Evolutionary conservation across 2,329 filamentous ascomycete species (phyloP).

Genomic region (Beauveria medogensis): DNA sequence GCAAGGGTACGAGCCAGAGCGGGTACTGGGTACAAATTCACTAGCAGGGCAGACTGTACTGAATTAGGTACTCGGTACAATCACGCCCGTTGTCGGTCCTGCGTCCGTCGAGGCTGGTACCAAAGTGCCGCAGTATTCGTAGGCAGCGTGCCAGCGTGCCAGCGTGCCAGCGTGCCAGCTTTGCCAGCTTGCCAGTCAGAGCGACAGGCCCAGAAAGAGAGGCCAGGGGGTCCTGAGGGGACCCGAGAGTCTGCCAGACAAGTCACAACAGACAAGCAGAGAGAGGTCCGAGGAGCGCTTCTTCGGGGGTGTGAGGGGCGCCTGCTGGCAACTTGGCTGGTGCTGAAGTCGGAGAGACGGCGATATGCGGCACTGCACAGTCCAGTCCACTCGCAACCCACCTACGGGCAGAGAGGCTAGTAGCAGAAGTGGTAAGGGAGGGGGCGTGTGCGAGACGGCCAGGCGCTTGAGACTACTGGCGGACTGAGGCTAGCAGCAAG

Average conservation of each 20-base stretch:
- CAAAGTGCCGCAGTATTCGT: neutral
- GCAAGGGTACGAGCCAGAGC: neutral
- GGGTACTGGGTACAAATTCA: neutral
- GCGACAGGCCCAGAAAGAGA: too few species aligned
- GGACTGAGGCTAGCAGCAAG: too few species aligned
- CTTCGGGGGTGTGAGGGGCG: slow-evolving; percentile 5
- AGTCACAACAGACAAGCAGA: neutral
- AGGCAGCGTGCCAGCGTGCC: too few species aligned
- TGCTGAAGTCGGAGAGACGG: neutral
- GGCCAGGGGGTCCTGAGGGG: neutral
- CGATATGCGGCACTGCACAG: slow-evolving; percentile 4
- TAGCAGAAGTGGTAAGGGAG: neutral
- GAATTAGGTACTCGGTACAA: neutral
- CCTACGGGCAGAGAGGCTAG: neutral
- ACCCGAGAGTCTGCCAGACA: neutral
- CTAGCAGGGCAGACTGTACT: too few species aligned
- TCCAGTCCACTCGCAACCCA: slow-evolving; percentile 1
- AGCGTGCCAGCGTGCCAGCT: neutral
- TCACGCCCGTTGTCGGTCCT: neutral
- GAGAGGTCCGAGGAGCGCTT: slow-evolving; percentile 2
- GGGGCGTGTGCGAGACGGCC: slow-evolving; percentile 1
- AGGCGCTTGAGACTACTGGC: neutral
- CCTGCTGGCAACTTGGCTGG: slow-evolving; percentile 1
- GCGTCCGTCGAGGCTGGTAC: neutral
- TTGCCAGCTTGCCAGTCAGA: neutral